phyloP scores from a whole-genome alignment of 345 rosid genomes.

The Populus alba region DNA sequence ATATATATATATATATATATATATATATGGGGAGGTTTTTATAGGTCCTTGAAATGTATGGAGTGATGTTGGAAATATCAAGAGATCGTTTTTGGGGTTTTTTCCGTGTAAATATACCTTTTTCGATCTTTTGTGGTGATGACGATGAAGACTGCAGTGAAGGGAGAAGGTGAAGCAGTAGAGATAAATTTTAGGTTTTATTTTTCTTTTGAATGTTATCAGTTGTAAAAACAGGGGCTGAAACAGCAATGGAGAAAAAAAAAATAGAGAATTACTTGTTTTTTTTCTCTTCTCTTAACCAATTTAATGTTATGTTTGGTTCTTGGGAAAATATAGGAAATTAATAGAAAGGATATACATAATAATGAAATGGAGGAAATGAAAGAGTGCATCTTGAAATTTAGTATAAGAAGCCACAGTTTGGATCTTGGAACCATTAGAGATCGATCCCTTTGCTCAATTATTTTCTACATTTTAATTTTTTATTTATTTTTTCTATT shows the following conservation, averaged over 20 bases:
- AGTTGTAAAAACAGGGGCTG: slow-evolving; percentile 12
- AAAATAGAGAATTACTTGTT: not conserved
- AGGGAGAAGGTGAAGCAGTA: no score
- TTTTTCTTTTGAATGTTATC: not conserved
- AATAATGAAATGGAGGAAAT: no score
- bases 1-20: not conserved
- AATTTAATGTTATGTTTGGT: not conserved
- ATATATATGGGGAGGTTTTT: not conserved
- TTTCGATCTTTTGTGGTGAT: not conserved
- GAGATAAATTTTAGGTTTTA: no score
- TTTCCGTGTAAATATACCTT: not conserved
- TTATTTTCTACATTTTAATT: no score
- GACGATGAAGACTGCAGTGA: no score
- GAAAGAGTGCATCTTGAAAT: not conserved
- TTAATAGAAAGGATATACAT: no score
- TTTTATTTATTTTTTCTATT: no score
- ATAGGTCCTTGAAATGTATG: not conserved
- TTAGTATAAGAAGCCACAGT: not conserved
- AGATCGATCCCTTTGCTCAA: not conserved
- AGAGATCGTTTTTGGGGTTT: not conserved
- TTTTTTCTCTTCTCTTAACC: not conserved
- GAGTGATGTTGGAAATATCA: not conserved
- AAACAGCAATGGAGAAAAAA: slow-evolving; percentile 5
- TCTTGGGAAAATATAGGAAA: not conserved
- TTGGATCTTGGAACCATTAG: no score